Evolutionary conservation across 176 grass and related monocot species (phyloP).

Genomic region (Carex littledalei): DNA sequence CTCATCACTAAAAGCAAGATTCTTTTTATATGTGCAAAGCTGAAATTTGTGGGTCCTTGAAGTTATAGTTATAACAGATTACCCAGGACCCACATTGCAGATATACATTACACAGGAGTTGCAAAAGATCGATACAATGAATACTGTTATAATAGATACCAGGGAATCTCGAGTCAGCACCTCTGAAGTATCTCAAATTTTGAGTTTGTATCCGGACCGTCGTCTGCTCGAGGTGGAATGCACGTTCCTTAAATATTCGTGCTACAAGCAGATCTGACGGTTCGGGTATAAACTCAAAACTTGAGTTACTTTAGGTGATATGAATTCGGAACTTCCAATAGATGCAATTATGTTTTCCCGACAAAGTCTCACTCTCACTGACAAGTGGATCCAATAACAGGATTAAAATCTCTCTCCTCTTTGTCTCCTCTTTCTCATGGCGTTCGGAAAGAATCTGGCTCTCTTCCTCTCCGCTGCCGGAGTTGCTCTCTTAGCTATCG

Average conservation of each 20-base stretch:
- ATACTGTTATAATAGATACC: too few species aligned
- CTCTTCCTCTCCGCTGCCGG: background rate
- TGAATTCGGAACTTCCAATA: too few species aligned
- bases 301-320: too few species aligned
- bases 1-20: background rate
- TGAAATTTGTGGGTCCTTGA: background rate
- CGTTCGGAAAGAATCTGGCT: slow-evolving; percentile 5
- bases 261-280: too few species aligned
- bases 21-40: background rate
- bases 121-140: too few species aligned
- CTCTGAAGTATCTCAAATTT: too few species aligned
- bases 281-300: too few species aligned
- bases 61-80: background rate
- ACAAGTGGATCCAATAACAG: background rate
- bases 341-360: too few species aligned
- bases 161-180: too few species aligned
- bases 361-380: background rate
- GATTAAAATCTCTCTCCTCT: background rate
- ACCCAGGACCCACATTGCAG: background rate
- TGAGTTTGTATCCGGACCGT: too few species aligned
- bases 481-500: slow-evolving; percentile 15
- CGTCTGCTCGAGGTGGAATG: too few species aligned
- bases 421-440: background rate
- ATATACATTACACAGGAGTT: background rate
- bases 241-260: too few species aligned